Percentiles rank a stretch among this genome's conserved stretches.
These are phyloP conservation scores for Drechslera avenae DNA, from an alignment of 2,329 filamentous ascomycete species.

Conservation along the genomic window DNA sequence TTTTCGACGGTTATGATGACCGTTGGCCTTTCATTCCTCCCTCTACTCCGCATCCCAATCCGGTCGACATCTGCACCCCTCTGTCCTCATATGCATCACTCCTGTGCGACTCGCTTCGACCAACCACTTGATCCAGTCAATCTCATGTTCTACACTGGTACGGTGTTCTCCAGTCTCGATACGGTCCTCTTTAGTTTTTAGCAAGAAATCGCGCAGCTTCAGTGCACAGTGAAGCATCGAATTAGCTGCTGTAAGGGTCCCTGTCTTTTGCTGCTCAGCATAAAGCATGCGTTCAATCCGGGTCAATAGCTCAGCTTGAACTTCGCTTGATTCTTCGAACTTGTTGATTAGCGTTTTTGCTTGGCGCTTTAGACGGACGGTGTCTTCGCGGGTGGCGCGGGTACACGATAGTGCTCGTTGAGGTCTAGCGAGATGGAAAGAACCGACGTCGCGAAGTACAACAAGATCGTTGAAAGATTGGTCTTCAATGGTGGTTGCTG, in stretches of 20 bases:
- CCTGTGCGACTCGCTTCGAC: conserved; percentile 28
- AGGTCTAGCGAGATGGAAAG: conserved; percentile 25
- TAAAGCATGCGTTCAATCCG: conserved; percentile 34
- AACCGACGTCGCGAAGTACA: conserved; percentile 28
- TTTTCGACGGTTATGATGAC: too few species aligned
- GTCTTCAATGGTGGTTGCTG: conserved; percentile 1
- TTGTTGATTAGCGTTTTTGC: conserved; percentile 23
- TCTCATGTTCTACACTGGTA: conserved; percentile 32
- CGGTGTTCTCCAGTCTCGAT: conserved; percentile 31
- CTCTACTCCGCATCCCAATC: conserved; percentile 28
- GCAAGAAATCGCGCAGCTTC: conserved; percentile 26
- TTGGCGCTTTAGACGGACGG: conserved; percentile 18
- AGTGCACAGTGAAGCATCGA: conserved; percentile 16
- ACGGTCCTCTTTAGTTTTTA: conserved; percentile 19
- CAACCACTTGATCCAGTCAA: conserved; percentile 40
- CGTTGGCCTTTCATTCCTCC: neutral
- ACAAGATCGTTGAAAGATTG: conserved; percentile 31
- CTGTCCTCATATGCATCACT: conserved; percentile 38
- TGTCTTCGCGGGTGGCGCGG: conserved; percentile 28
- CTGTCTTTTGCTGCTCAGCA: conserved; percentile 6
- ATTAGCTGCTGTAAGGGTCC: neutral
- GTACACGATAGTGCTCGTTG: conserved; percentile 29
- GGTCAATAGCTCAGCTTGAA: conserved; percentile 20
- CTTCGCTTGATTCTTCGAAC: conserved; percentile 24
- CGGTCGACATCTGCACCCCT: conserved; percentile 31